Base-by-base conservation (phyloP, 139 green algal genomes). In the Pleodorina starrii region DNA sequence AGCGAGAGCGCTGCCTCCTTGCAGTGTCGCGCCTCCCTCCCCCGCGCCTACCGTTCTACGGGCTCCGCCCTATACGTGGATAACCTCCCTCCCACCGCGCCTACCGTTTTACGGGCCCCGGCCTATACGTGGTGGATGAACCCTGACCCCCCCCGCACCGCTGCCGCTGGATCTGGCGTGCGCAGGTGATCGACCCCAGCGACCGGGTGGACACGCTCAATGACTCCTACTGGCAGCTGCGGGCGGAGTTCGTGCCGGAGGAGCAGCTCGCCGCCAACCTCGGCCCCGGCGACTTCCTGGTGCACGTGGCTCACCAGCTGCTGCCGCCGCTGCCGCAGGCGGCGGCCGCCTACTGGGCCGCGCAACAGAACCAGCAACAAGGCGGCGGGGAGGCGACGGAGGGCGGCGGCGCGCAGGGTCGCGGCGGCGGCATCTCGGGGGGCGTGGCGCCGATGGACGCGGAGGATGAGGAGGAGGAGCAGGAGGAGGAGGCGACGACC, bases 151-250 rank as follows among this genome's bases (percentile, higher is more conserved):
- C n/a, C n/a, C n/a, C n/a, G n/a, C n/a, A n/a, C n/a, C n/a, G n/a
- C n/a, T n/a, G n/a, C n/a, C n/a, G n/a, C n/a, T n/a, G n/a, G n/a
- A n/a, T n/a, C n/a, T n/a, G n/a, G n/a, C n/a, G n/a, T n/a, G n/a
- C n/a, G n/a, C 89, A 96, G 93, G 85, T 97, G 0, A 92, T 95
- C 60, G 73, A 92, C 4, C 42, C 73, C 6, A 63, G 66, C 14
- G 94, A 97, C 35, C 83, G 84, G 14, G 90, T 99, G 1, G 93
- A 91, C 32, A 59, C 32, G 35, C 92, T 98, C 83, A 96, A 97
- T 84, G 97, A 97, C 50, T 66, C 83, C 72, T 98, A 98, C 95
- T 98, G 96, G 96, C 93, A 86, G 29, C 78, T 97, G 43, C 88
- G 96, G 0, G 94, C 91, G 16, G 94, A 97, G 89, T 93, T 94